phyloP scores from a whole-genome alignment of 352 stramenopile genomes.

The Pythium chondricola region DNA sequence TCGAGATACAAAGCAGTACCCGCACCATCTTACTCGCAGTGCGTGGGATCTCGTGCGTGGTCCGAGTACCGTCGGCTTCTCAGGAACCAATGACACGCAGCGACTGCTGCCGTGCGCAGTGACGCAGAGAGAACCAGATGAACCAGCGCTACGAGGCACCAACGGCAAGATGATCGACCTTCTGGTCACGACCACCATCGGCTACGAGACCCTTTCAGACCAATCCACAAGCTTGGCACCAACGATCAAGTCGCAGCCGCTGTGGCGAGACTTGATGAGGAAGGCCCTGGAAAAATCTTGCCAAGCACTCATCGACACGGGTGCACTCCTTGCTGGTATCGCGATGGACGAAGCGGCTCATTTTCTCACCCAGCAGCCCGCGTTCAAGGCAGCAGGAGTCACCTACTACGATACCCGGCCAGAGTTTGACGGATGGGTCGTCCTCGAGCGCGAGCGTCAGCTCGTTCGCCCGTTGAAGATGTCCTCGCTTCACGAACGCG shows the following conservation, averaged over 20 bases:
- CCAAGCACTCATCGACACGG: constrained; percentile 82
- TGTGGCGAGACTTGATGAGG: constrained; percentile 59
- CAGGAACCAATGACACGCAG: constrained; percentile 88
- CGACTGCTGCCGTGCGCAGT: constrained; percentile 66
- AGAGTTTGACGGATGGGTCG: constrained; percentile 64
- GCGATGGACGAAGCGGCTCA: constrained; percentile 40
- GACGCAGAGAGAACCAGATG: constrained; percentile 46
- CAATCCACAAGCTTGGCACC: too few relatives aligned
- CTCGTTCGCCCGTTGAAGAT: constrained; percentile 40
- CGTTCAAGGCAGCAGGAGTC: constrained; percentile 46
- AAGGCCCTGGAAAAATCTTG: constrained; percentile 30
- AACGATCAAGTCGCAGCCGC: constrained; percentile 67
- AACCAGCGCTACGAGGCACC: constrained; percentile 47
- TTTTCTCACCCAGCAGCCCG: constrained; percentile 29
- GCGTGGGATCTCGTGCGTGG: constrained; percentile 83
- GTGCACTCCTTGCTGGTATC: constrained; percentile 72
- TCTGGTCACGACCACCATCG: constrained; percentile 34
- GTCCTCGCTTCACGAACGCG: constrained; percentile 65
- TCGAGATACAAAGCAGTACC: constrained; percentile 74
- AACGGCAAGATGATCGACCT: constrained; percentile 88
- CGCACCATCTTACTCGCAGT: constrained; percentile 55
- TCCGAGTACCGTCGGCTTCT: constrained; percentile 69
- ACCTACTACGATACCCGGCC: constrained; percentile 72
- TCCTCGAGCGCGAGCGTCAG: constrained; percentile 48
- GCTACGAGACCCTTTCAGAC: constrained; percentile 37